A percentile compares a stretch with the other conserved stretches of the same genome.
Conservation (phyloP, 129 eudicot species). For the Flaveria linearis region DNA sequence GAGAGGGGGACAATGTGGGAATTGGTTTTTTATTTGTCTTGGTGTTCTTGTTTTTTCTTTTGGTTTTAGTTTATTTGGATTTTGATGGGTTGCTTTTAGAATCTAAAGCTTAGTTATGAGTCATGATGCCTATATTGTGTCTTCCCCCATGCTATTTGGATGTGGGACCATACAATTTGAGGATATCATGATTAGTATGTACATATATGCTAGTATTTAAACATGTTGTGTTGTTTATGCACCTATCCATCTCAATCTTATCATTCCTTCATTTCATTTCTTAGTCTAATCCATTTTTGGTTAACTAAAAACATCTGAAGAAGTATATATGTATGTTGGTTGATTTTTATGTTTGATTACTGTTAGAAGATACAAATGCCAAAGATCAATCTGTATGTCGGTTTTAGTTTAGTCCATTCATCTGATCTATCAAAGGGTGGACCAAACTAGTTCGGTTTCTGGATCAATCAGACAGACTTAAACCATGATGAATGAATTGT, state of each 20-base stretch:
- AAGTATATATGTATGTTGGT: background rate
- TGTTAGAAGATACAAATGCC: no score
- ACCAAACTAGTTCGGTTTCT: background rate
- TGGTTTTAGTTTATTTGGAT: slow-evolving; percentile 27
- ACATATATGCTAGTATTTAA: slow-evolving; percentile 37
- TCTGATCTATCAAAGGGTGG: background rate
- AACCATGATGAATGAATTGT: no score
- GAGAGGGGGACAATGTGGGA: slow-evolving; percentile 44
- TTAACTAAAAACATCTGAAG: background rate
- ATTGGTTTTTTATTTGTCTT: slow-evolving; percentile 32
- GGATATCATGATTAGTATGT: slow-evolving; percentile 41
- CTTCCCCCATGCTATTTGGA: slow-evolving; percentile 43
- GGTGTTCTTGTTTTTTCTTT: slow-evolving; percentile 27
- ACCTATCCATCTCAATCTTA: slow-evolving; percentile 21
- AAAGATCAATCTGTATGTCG: no score
- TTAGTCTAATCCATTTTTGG: slow-evolving; percentile 8
- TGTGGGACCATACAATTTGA: slow-evolving; percentile 50
- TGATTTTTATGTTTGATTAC: background rate
- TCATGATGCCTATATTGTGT: slow-evolving; percentile 44
- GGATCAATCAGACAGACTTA: no score
- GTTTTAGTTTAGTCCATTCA: no score
- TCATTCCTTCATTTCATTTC: slow-evolving; percentile 18
- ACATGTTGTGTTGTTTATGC: slow-evolving; percentile 29
- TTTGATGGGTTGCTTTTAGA: slow-evolving; percentile 44
- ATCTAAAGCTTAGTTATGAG: slow-evolving; percentile 40